Evolutionary conservation across 2,329 filamentous ascomycete species (phyloP).

Genomic region (Pseudogymnoascus sp.): DNA sequence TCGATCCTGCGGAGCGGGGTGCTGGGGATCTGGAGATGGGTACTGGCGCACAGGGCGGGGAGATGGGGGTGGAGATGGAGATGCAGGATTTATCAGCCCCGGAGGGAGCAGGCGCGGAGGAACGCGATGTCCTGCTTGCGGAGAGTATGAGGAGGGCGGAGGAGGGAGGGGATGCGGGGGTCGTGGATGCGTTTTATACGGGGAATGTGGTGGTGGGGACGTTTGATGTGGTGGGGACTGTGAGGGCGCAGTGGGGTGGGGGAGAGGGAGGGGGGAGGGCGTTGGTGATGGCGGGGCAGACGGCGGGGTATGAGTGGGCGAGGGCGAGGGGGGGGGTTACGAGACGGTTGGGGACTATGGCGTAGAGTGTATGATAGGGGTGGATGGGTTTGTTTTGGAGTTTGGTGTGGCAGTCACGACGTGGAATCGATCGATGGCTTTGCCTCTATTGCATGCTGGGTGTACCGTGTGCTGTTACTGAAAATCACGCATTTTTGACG

Average conservation of each 20-base stretch:
- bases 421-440: neutral
- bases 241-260: constrained; percentile 25
- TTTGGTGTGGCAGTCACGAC: neutral
- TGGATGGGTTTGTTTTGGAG: neutral
- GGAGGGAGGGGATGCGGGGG: constrained; percentile 20
- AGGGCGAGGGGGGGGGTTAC: constrained; percentile 14
- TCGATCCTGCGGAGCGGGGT: constrained; percentile 28
- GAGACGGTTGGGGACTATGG: constrained; percentile 1
- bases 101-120: constrained; percentile 16
- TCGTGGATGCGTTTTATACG: constrained; percentile 27
- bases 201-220: constrained; percentile 26
- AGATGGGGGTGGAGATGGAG: neutral
- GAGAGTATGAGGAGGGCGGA: constrained; percentile 17
- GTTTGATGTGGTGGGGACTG: constrained; percentile 27
- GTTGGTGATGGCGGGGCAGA: constrained; percentile 17
- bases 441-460: neutral
- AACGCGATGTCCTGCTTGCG: constrained; percentile 20
- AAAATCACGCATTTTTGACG: neutral
- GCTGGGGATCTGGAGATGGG: constrained; percentile 27
- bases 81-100: neutral
- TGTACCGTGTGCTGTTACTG: neutral
- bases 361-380: constrained; percentile 2
- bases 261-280: constrained; percentile 19
- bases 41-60: neutral
- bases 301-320: constrained; percentile 11